Evolutionary conservation across 371 early-diverging fungal genomes (phyloP).

Genomic region (Mucor irregularis): DNA sequence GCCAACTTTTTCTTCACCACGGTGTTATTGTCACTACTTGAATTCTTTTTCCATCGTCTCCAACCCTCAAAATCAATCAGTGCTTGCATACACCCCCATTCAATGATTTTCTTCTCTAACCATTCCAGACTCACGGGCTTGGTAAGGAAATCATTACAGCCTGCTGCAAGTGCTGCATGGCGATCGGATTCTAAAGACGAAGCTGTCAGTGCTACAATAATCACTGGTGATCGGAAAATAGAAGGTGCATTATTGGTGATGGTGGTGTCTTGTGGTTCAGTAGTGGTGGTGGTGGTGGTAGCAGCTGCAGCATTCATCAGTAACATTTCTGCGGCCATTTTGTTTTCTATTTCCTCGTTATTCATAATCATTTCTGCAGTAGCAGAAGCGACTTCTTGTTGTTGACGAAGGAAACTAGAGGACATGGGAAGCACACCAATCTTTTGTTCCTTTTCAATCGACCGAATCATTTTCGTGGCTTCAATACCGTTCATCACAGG

Average conservation of each 20-base stretch:
- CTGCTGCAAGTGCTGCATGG: conserved; percentile 73
- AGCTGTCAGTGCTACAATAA: conserved; percentile 85
- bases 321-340: background rate
- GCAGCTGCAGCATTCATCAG: background rate
- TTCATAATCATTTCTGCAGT: background rate
- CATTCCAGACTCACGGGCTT: conserved; percentile 79
- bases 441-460: conserved; percentile 57
- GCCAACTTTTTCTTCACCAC: background rate
- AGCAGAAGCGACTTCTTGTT: conserved; percentile 8
- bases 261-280: no score
- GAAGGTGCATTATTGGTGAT: conserved; percentile 25
- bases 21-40: background rate
- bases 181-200: conserved; percentile 70
- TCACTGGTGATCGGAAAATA: conserved; percentile 65
- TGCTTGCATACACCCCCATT: conserved; percentile 90
- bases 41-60: conserved; percentile 57
- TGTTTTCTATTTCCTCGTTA: background rate
- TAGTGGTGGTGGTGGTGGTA: no score
- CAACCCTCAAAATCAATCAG: conserved; percentile 80
- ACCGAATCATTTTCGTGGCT: conserved; percentile 68
- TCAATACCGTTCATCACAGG: conserved; percentile 79
- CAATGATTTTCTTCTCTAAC: conserved; percentile 80
- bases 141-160: conserved; percentile 84
- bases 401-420: conserved; percentile 16
- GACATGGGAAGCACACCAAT: conserved; percentile 52